Evolutionary conservation across 305 asterid genomes (phyloP), one percentile per base, ranked within the genome.

Genomic region (Solanum hybrid): DNA sequence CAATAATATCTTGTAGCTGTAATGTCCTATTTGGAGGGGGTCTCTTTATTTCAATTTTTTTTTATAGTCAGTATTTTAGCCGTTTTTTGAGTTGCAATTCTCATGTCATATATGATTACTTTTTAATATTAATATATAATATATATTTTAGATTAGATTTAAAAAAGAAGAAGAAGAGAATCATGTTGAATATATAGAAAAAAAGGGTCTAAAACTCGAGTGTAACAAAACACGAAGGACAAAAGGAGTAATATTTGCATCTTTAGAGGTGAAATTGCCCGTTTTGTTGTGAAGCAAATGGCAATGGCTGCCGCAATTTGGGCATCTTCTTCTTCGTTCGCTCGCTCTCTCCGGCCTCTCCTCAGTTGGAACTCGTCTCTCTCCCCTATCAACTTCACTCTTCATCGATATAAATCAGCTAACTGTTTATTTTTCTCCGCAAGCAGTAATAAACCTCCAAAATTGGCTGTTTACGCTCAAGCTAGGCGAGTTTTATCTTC

Each of bases 401-500:
- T 56, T 72, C 75, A 13, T 87, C 87, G 79, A 6, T 92, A 88
- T 89, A 88, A 90, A 27, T 79, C 94, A 11, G 29, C 75, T 10
- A 20, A 12, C 75, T 34, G 89, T 37, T 34, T 71, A 56, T 56
- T 88, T 79, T 88, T 75, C 42, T 76, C 92, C 56, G 72, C 90
- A 31, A 86, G 69, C 90, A 86, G 87, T 79, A 46, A 31, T 31
- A 91, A 92, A 40, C 88, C 40, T 64, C 89, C 78, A 60, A 64
- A 51, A 31, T 91, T 27, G 11, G 87, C 91, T 86, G 91, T 93
- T 90, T 60, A 56, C 12, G 94, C 94, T 27, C 96, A 91, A 89
- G 98, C 99, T 64, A 93, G 96, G 87, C 95, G 98, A 56, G 89
- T 86, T 84, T 93, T 89, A 88, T 89, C 96, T 76, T 73, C 95